Evolutionary conservation across 129 eudicot genomes (phyloP).

Genomic region (Ambrosia trifida): DNA sequence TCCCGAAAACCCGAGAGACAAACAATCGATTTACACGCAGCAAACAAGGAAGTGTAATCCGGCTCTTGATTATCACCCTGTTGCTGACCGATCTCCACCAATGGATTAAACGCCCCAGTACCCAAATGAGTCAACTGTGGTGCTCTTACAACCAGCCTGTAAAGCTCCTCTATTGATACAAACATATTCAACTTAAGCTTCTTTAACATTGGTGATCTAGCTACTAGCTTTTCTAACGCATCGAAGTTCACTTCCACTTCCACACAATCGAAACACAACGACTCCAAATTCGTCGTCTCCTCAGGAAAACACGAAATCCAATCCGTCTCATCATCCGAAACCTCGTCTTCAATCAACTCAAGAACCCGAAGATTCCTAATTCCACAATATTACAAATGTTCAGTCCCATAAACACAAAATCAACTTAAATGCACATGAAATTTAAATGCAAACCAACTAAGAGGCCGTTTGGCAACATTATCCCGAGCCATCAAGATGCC

Average conservation of each 20-base stretch:
- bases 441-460: neutral
- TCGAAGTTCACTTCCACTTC: constrained; percentile 53
- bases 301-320: constrained; percentile 77
- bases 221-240: constrained; percentile 67
- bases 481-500: no score
- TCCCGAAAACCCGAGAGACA: constrained; percentile 79
- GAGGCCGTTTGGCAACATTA: no score
- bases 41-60: constrained; percentile 58
- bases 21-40: constrained; percentile 63
- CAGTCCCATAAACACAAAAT: neutral
- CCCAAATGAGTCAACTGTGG: constrained; percentile 80
- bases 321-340: constrained; percentile 64
- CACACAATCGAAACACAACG: constrained; percentile 66
- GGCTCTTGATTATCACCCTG: constrained; percentile 51
- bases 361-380: constrained; percentile 70
- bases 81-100: constrained; percentile 30
- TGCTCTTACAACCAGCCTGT: constrained; percentile 54
- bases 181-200: constrained; percentile 60
- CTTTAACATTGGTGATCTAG: constrained; percentile 58
- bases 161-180: constrained; percentile 55
- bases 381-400: neutral
- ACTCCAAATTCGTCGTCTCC: constrained; percentile 50
- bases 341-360: constrained; percentile 71
- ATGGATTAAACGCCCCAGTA: constrained; percentile 58
- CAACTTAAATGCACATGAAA: neutral